Evolutionary conservation across 2,329 filamentous ascomycete species (phyloP), one percentile per base, ranked within the genome.

Genomic region (Trichoderma breve): DNA sequence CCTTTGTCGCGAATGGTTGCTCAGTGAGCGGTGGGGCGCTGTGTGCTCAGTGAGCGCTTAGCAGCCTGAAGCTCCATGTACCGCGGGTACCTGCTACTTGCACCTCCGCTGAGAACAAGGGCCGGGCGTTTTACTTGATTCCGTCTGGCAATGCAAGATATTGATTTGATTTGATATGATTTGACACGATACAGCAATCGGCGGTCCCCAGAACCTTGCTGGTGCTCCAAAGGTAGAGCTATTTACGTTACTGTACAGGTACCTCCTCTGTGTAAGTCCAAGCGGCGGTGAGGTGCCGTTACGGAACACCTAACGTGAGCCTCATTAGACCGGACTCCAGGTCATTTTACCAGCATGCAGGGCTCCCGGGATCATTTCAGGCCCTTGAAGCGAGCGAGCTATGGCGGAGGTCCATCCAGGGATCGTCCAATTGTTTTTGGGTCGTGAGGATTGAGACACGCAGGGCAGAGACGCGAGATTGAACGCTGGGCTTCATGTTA

Each of bases 11-110:
- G 26, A 58, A 60, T 65, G 71, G 71, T 72, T 71, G 71, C 71
- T 72, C 51, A 72, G 71, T 71, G 66, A 70, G 57, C 32, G 21
- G 71, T 72, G 71, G 71, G 47, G 71, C 57, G 3, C n/a, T n/a
- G 11, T 43, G 71, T 71, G 67, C 51, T 53, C 71, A 65, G 71
- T 72, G 60, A 60, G 71, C 71, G 71, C 67, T 72, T 72, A 72
- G 71, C 24, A 43, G 71, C 60, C 32, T 63, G 18, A 53, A 69
- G 64, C 58, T 24, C 36, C 47, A 66, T 12, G 68, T 47, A 62
- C 34, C 47, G 8, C 21, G 39, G 43, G 61, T 67, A 71, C 55
- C 62, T 14, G 28, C 36, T 53, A 60, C 67, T 47, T 61, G n/a
- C 30, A 39, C 53, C 9, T 58, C 55, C 15, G 55, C 18, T 32